Evolutionary conservation across 441 rosid species (phyloP).

Genomic region (Pelargonium cotyledonis): DNA sequence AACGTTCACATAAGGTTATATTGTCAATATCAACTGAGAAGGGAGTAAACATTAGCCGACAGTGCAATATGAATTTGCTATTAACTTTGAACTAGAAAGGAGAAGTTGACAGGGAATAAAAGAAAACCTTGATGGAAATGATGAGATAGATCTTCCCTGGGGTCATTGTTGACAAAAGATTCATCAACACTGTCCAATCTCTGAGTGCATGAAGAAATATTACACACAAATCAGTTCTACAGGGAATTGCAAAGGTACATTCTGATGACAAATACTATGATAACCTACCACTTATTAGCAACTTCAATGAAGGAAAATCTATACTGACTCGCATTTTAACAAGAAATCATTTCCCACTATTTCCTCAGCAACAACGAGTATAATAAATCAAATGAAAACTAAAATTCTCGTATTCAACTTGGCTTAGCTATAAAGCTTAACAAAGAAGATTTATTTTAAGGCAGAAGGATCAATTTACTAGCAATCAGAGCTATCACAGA

Average conservation of each 20-base stretch:
- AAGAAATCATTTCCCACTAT: not conserved
- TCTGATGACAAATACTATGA: not conserved
- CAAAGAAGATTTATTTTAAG: not conserved
- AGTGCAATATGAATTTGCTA: not conserved
- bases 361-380: not conserved
- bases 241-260: not conserved
- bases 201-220: constrained; percentile 36
- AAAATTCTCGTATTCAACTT: not conserved
- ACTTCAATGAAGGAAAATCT: not conserved
- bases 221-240: not conserved
- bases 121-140: constrained; percentile 69
- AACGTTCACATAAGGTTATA: constrained; percentile 61
- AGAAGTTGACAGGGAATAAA: constrained; percentile 2
- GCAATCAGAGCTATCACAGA: not conserved
- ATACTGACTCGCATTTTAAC: not conserved
- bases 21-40: constrained; percentile 62
- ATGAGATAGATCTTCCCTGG: constrained; percentile 36
- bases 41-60: constrained; percentile 7
- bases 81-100: not conserved
- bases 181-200: constrained; percentile 62
- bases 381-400: not conserved
- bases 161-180: constrained; percentile 27
- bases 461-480: not conserved
- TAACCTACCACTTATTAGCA: not conserved
- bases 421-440: not conserved